These are phyloP conservation scores for Metrosideros polymorpha DNA, from an alignment of 441 rosid species.

Conservation along the genomic window DNA sequence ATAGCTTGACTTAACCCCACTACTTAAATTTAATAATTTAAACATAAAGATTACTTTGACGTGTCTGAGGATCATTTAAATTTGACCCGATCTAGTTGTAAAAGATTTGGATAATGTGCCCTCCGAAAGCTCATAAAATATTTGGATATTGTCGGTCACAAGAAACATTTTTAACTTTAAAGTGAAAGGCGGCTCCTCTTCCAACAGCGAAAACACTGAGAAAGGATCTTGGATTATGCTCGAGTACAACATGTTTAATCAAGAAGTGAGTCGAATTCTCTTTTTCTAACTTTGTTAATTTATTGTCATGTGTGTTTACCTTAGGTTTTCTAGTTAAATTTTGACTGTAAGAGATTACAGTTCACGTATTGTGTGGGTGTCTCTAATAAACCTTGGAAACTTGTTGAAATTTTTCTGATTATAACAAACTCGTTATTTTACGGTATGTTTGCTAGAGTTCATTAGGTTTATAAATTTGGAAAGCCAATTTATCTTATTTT, in stretches of 20 bases:
- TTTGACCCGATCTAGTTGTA: neutral
- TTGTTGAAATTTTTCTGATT: neutral
- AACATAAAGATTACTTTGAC: neutral
- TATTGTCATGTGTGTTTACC: no score
- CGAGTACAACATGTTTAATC: neutral
- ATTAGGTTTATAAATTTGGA: neutral
- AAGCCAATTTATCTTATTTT: neutral
- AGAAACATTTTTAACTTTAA: neutral
- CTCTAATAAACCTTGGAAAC: neutral
- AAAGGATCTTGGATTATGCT: neutral
- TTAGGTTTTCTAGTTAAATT: neutral
- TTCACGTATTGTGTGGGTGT: neutral
- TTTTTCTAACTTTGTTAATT: neutral
- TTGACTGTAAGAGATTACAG: rapidly evolving
- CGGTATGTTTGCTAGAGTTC: neutral
- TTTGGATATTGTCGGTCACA: neutral
- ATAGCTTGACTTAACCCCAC: neutral
- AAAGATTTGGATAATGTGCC: neutral
- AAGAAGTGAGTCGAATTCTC: neutral
- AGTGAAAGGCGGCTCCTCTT: neutral
- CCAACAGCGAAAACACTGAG: rapidly evolving
- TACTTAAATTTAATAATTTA: neutral
- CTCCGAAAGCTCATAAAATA: no score
- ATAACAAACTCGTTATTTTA: neutral
- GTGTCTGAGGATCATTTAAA: neutral